Conservation (phyloP, 78 protist species). For the Pigoraptor vietnamica region DNA sequence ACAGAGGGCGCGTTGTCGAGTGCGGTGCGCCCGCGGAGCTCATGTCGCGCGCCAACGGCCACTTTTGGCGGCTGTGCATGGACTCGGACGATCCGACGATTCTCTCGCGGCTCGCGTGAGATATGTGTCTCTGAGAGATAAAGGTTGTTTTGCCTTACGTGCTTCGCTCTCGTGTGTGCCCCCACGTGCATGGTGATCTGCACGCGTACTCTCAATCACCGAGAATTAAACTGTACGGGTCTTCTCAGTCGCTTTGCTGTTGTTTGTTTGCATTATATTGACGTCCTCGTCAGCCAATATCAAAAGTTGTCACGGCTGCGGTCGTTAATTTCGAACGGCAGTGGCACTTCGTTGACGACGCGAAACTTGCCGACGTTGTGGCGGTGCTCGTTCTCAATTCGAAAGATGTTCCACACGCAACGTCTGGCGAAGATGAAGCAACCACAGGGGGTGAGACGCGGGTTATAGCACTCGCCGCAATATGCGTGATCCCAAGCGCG, state of each 20-base stretch:
- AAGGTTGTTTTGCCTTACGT: too few species aligned
- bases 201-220: too few species aligned
- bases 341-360: slow-evolving; percentile 28
- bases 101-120: not conserved
- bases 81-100: not conserved
- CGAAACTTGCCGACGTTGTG: slow-evolving; percentile 24
- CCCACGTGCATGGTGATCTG: too few species aligned
- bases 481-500: too few species aligned
- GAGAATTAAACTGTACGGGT: too few species aligned
- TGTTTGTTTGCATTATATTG: too few species aligned
- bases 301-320: not conserved
- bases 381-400: slow-evolving; percentile 27
- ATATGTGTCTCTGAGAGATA: too few species aligned
- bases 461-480: too few species aligned
- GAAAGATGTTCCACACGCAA: slow-evolving; percentile 31
- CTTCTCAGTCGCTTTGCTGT: too few species aligned
- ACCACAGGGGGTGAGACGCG: too few species aligned
- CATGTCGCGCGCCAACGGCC: not conserved
- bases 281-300: not conserved
- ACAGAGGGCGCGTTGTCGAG: not conserved
- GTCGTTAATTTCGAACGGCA: slow-evolving; percentile 23
- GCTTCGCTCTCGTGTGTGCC: too few species aligned
- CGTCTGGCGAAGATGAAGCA: not conserved
- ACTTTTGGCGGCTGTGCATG: not conserved
- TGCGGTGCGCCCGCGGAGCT: slow-evolving; percentile 24